Evolutionary conservation across 768 basidiomycete species (phyloP), one percentile per base, ranked within the genome.

Genomic region (Leccinum broughii): DNA sequence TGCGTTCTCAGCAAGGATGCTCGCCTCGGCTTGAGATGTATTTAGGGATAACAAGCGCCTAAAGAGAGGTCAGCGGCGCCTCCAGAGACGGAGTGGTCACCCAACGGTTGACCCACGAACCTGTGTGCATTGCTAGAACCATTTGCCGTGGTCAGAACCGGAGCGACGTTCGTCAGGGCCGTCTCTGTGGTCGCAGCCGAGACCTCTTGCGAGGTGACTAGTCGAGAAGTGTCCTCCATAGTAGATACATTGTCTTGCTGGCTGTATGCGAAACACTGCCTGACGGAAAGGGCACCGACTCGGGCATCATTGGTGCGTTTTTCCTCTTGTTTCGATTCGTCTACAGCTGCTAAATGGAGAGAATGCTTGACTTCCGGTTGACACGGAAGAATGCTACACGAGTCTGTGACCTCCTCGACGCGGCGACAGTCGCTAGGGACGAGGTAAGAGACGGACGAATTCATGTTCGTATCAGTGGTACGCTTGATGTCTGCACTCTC

Each of bases 31-130:
- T 41, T 9, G 41, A 41, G 41, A 41, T 41, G 8, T 10, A 8
- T 41, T 41, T 9, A 17, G 41, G 17, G 41, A 41, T n/a, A 41
- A 9, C n/a, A 14, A 41, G 41, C 41, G 17, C 41, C 41, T 41
- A 41, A n/a, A n/a, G 17, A 41, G 15, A 9, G 3, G 28, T 63
- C 14, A 57, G n/a, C 13, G 41, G 15, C 10, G 17, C 41, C n/a
- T 41, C 41, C 17, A 28, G 26, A 28, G 26, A 28, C 26, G 26
- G 26, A 28, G 26, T 39, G 17, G 6, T 39, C 17, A 17, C 17
- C 39, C 46, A 22, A 34, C 17, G 0, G 3, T 28, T 41, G 28
- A 9, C 30, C 30, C 28, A 59, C 61, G 13, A 10, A 66, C 65
- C 65, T 59, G 20, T n/a, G 15, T 35, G 17, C 7, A n/a, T 56